phyloP scores from a whole-genome alignment of 2,329 filamentous ascomycete species.

The Fragosphaeria purpurea region DNA sequence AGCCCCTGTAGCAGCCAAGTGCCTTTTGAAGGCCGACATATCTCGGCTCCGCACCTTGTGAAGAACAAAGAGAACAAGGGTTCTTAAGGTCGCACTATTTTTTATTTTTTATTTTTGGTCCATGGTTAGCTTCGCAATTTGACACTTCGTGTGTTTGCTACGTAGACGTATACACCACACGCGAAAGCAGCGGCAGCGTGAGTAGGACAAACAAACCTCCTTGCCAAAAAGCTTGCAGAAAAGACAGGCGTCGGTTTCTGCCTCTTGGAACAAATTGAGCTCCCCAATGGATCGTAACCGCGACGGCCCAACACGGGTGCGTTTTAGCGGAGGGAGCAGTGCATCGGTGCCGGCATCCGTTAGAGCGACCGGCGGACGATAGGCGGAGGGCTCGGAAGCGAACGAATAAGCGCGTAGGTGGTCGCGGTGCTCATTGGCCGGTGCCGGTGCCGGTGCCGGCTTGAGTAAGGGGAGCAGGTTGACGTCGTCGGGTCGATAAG shows the following conservation, averaged over 20 bases:
- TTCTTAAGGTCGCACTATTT: too few species aligned
- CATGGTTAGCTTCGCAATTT: too few species aligned
- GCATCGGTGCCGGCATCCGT: conserved; percentile 40
- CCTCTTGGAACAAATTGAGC: conserved; percentile 28
- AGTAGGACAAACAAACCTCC: conserved; percentile 25
- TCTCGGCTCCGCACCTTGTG: too few species aligned
- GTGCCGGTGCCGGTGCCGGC: too few species aligned
- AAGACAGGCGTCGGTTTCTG: conserved; percentile 33
- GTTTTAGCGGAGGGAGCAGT: conserved; percentile 44
- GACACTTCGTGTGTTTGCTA: too few species aligned
- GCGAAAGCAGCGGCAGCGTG: not conserved
- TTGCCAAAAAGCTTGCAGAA: conserved; percentile 38
- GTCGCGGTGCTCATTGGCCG: too few species aligned
- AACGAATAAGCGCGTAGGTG: too few species aligned
- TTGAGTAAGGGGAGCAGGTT: too few species aligned
- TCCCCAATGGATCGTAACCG: conserved; percentile 48
- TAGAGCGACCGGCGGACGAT: conserved; percentile 25
- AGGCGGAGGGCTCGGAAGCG: conserved; percentile 11
- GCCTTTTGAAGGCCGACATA: conserved; percentile 28
- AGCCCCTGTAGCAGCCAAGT: conserved; percentile 42
- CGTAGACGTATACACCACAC: too few species aligned
- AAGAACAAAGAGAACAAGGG: too few species aligned
- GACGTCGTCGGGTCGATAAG: too few species aligned
- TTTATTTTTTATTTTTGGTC: too few species aligned
- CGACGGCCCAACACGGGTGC: conserved; percentile 40